Evolutionary conservation across 78 protist species (phyloP).

Genomic region (Guillardia theta): DNA sequence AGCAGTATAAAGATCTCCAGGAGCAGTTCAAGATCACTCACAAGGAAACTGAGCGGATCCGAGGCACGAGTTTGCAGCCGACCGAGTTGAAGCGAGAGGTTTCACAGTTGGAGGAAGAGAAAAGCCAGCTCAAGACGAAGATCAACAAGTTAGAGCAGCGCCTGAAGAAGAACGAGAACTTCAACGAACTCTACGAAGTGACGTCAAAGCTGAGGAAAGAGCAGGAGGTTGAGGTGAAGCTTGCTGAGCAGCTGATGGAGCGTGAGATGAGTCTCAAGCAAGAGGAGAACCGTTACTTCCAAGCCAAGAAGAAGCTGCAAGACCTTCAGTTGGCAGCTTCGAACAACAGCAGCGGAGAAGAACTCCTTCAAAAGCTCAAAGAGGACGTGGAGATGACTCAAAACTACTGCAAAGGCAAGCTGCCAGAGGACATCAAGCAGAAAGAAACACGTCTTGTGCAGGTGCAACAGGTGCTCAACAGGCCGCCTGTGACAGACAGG

Average conservation of each 20-base stretch:
- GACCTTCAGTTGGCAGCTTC: not conserved
- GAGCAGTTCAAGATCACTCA: slow-evolving; percentile 21
- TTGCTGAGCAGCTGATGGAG: not conserved
- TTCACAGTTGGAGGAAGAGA: slow-evolving; percentile 23
- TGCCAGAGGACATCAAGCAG: not conserved
- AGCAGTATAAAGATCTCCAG: slow-evolving; percentile 19
- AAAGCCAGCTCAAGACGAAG: slow-evolving; percentile 1
- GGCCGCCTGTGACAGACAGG: not conserved
- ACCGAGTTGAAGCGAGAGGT: slow-evolving; percentile 12
- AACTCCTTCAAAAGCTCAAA: not conserved
- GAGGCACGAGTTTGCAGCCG: slow-evolving; percentile 16
- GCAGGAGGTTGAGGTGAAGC: slow-evolving; percentile 39
- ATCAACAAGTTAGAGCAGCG: not conserved
- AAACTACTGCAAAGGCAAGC: not conserved
- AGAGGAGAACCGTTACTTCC: slow-evolving; percentile 3
- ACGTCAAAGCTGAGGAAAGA: not conserved
- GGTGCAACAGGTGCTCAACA: not conserved
- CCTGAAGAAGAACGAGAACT: not conserved
- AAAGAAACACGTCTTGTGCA: not conserved
- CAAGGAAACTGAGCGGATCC: not conserved
- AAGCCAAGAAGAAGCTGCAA: not conserved
- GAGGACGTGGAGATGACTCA: slow-evolving; percentile 26
- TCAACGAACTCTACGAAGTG: slow-evolving; percentile 14
- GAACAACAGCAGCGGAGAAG: not conserved
- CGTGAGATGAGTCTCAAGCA: not conserved